Evolutionary conservation across 257 asterid genomes (phyloP), one percentile per base, ranked within the genome.

Genomic region (Salvia rosmarinus): DNA sequence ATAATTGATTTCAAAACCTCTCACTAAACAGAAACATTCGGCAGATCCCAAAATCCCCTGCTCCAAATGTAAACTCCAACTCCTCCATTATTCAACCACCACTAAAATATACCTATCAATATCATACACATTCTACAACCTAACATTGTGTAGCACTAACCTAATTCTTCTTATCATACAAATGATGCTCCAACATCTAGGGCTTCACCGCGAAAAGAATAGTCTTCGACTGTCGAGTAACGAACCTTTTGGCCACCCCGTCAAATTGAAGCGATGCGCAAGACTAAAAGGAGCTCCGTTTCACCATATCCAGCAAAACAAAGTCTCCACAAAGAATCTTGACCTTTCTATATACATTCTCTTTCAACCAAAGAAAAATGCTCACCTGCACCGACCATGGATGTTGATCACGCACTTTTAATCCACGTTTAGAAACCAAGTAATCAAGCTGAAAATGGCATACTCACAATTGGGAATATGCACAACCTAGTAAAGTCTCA

Each of bases 381-480:
- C n/a, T 52, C 69, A 70, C 87, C 87, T 82, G 80, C 77, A 75
- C 8, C 6, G 25, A 40, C 17, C 0, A 6, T 9, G 11, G 9
- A 2, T 20, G 40, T 20, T 4, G 11, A 17, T 9, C 10, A 34
- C 14, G 13, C 30, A 9, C 6, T 6, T 16, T 61, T 17, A 3
- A 16, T 17, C 67, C 20, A 17, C n/a, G 3, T 55, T 23, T 10
- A 23, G 11, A 61, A 9, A 34, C 11, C 10, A 14, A 25, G 40
- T 2, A 40, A 28, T 12, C 2, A 14, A 17, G 50, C 2, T 21
- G 19, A 19, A 51, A 55, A 23, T 5, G 10, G 75, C 6, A 68
- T 70, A 82, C 89, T 84, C 77, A 84, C 86, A 77, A 56, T 46
- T 44, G 71, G 77, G 74, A 64, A 67, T 78, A 79, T 75, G 81